Base-by-base conservation (phyloP, 176 grass and related monocot genomes). In the Chloris gayana region DNA sequence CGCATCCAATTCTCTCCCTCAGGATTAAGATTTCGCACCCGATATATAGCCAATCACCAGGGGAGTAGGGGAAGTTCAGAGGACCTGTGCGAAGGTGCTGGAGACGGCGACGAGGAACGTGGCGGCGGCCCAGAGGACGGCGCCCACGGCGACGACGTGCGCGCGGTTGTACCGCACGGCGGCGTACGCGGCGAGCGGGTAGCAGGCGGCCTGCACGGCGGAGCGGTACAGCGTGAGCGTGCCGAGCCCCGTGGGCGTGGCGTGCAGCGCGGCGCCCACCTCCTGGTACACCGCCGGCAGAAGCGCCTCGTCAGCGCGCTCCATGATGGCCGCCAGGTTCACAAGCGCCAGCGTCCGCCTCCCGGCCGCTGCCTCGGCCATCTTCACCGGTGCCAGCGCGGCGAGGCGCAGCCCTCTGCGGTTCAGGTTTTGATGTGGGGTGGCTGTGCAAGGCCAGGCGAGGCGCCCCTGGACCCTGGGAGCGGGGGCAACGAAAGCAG, bases 21-120 rank as follows among this genome's bases (percentile, higher is more conserved):
- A 9, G 24, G 18, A 53, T 22, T 1, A 21, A 53, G 21, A 24
- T 19, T 57, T 24, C 24, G 7, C 53, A 57, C 53, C 53, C 18
- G 50, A 54, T 8, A 37, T 37, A 37, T 37, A 57, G 53, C 21
- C 53, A 57, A 24, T 24, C 6, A 57, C 24, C 21, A n/a, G 21
- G 53, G 21, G 22, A 57, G 21, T 24, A 57, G 6, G 21, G 50
- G 49, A 51, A 53, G 3, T 53, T 15, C 3, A 15, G 50, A 65
- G 25, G 24, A 97, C 91, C 91, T 97, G 82, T 6, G 67, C 41
- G 85, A 97, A 94, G 37, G 94, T 91, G 67, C 7, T 49, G 54
- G 94, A 94, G 73, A 97, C 42, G 77, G 87, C 94, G 80, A 94
- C 91, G 56, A 94, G 80, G 70, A 97, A 97, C 22, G 94, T 97